Evolutionary conservation across 140 eudicot genomes (phyloP).

Genomic region (Stevia rebaudiana): DNA sequence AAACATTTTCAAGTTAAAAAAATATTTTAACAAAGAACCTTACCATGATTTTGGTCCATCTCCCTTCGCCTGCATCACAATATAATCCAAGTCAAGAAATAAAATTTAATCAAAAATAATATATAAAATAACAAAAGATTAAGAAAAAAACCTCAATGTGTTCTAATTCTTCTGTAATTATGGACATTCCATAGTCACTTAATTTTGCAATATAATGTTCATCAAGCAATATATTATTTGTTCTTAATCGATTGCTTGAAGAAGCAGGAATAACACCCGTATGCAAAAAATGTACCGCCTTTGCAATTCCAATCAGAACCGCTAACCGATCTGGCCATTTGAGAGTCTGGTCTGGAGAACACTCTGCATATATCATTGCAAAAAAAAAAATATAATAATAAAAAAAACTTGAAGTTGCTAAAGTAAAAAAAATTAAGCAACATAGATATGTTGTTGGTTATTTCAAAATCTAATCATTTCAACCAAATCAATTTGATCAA

Average conservation of each 20-base stretch:
- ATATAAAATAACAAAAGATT: neutral
- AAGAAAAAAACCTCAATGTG: slow-evolving; percentile 41
- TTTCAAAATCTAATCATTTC: neutral
- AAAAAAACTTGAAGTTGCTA: slow-evolving; percentile 4
- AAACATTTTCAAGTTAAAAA: neutral
- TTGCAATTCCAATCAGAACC: slow-evolving; percentile 74
- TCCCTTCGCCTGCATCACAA: slow-evolving; percentile 53
- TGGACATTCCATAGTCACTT: slow-evolving; percentile 90
- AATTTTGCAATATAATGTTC: slow-evolving; percentile 92
- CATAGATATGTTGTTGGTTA: neutral
- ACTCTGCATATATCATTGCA: slow-evolving; percentile 42
- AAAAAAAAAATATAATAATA: slow-evolving; percentile 6
- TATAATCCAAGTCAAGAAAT: slow-evolving; percentile 19
- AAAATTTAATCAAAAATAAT: slow-evolving; percentile 2
- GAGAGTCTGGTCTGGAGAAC: slow-evolving; percentile 41
- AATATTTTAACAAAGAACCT: neutral
- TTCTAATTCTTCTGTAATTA: slow-evolving; percentile 68
- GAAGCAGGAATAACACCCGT: slow-evolving; percentile 87
- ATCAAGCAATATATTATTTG: slow-evolving; percentile 77
- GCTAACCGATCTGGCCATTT: slow-evolving; percentile 90
- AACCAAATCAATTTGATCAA: neutral
- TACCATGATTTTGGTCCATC: slow-evolving; percentile 69
- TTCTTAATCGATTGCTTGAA: slow-evolving; percentile 59
- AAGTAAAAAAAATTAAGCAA: neutral
- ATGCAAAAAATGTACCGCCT: slow-evolving; percentile 91